Conservation (phyloP, 495 filamentous ascomycete genomes). For the Poronia punctata region DNA sequence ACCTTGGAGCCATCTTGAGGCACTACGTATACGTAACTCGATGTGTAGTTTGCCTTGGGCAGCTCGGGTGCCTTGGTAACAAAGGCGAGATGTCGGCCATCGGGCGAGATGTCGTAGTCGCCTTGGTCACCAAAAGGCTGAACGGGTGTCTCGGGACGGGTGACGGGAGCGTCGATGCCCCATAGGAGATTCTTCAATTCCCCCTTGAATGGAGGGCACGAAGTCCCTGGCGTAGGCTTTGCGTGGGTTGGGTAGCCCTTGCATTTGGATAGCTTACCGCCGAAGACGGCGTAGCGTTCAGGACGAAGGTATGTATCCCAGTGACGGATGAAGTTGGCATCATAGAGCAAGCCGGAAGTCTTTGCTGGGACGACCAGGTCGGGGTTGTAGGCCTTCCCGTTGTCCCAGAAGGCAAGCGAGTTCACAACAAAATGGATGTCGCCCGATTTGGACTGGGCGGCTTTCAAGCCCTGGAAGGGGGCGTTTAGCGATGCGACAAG, state of each 20-base stretch:
- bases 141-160: conserved; percentile 30
- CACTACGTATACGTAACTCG: conserved; percentile 56
- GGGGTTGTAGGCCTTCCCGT: conserved; percentile 37
- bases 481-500: conserved; percentile 2
- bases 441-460: conserved; percentile 3
- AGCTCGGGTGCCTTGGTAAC: conserved; percentile 63
- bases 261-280: conserved; percentile 54
- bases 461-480: conserved; percentile 6
- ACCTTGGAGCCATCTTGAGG: conserved; percentile 43
- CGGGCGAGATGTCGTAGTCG: conserved; percentile 37
- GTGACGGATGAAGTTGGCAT: conserved; percentile 53
- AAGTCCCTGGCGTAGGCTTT: no score
- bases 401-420: conserved; percentile 1
- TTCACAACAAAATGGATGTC: conserved; percentile 7
- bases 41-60: conserved; percentile 62
- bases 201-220: neutral
- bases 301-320: conserved; percentile 56
- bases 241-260: no score
- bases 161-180: conserved; percentile 5
- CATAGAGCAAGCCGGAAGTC: conserved; percentile 49
- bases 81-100: conserved; percentile 50
- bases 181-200: conserved; percentile 5
- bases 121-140: conserved; percentile 32
- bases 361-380: conserved; percentile 37
- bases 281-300: conserved; percentile 57